These are phyloP conservation scores for Wallacemonas rigidus DNA, from an alignment of 208 protist genomes.

Conservation along the genomic window DNA sequence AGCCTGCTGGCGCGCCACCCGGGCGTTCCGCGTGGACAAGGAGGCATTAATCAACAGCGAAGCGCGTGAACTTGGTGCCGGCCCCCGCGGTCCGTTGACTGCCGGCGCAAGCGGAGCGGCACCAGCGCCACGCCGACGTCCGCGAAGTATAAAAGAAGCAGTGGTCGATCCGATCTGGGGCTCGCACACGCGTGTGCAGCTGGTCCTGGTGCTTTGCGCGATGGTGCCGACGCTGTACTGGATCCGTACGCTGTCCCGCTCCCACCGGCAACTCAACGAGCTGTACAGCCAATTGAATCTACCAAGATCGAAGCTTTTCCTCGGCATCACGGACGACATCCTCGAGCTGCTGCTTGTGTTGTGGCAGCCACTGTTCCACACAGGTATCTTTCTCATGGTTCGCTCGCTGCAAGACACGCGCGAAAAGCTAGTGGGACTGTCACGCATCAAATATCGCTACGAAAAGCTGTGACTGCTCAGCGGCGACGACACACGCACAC, in stretches of 20 bases:
- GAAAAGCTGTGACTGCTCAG: constrained; percentile 46
- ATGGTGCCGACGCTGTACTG: constrained; percentile 16
- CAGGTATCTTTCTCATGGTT: constrained; percentile 37
- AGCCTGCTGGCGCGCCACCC: constrained; percentile 25
- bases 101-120: background rate
- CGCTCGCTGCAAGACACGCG: constrained; percentile 45
- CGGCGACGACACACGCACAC: background rate
- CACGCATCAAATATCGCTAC: constrained; percentile 62
- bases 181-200: constrained; percentile 12
- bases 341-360: constrained; percentile 56
- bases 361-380: constrained; percentile 81
- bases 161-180: constrained; percentile 9
- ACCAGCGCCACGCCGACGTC: background rate
- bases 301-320: constrained; percentile 14
- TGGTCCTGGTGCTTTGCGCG: constrained; percentile 5
- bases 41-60: constrained; percentile 8
- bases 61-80: constrained; percentile 4
- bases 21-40: constrained; percentile 27
- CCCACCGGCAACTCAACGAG: constrained; percentile 20
- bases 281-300: constrained; percentile 1
- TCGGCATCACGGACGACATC: constrained; percentile 27
- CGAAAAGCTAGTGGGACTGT: constrained; percentile 51
- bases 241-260: constrained; percentile 1
- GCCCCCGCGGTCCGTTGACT: background rate
- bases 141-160: constrained; percentile 12